Conservation (phyloP, 2,329 filamentous ascomycete genomes). For the Pseudofabraea citricarpa region DNA sequence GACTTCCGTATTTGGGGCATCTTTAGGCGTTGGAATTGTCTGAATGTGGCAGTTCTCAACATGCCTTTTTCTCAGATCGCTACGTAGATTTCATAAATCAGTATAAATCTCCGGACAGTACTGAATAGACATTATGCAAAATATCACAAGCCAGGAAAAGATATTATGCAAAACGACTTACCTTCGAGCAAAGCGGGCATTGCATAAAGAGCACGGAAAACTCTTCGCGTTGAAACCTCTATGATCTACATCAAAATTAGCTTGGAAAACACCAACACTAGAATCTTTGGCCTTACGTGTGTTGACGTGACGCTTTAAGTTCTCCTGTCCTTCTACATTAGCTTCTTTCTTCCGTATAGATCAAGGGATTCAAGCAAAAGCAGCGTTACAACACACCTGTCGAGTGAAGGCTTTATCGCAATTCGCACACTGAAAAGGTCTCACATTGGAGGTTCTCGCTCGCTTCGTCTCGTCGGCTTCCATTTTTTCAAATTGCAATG, state of each 20-base stretch:
- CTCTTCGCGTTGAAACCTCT: slow-evolving; percentile 3
- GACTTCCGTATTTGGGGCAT: neutral
- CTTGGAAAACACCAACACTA: neutral
- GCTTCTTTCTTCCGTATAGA: neutral
- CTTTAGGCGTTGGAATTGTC: neutral
- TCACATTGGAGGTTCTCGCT: too few species aligned
- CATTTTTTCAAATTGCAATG: too few species aligned
- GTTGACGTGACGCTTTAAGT: slow-evolving; percentile 6
- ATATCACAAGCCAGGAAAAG: neutral
- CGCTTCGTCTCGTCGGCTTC: too few species aligned
- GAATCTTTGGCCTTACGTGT: slow-evolving; percentile 1
- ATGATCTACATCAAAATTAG: slow-evolving; percentile 3
- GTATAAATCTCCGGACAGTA: neutral
- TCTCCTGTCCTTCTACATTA: slow-evolving; percentile 2
- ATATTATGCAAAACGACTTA: neutral
- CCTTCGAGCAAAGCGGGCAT: slow-evolving; percentile 7
- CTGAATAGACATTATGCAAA: neutral
- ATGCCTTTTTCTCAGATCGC: slow-evolving; percentile 7
- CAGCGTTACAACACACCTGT: slow-evolving; percentile 1
- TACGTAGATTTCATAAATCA: too few species aligned
- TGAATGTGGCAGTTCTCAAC: slow-evolving; percentile 7
- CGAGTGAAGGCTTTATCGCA: slow-evolving; percentile 6
- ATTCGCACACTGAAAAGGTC: slow-evolving; percentile 4
- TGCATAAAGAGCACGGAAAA: slow-evolving; percentile 4
- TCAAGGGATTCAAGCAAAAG: neutral